These are phyloP conservation scores for Arctium lappa DNA, from an alignment of 129 eudicot genomes.

Conservation along the genomic window DNA sequence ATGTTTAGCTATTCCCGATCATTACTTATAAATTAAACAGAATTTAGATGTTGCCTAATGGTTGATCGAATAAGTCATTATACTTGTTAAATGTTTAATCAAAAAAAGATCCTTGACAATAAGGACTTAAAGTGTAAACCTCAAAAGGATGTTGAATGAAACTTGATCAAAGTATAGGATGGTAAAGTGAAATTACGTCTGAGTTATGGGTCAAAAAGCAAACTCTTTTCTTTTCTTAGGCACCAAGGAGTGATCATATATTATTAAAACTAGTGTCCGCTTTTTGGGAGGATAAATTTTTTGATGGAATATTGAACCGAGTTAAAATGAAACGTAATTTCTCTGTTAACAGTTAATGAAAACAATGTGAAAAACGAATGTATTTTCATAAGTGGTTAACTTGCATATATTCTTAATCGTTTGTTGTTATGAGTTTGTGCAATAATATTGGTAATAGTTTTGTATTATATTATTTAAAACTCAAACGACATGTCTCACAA, in stretches of 20 bases:
- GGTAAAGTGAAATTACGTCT: neutral
- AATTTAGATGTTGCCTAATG: neutral
- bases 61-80: neutral
- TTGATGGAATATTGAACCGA: too few relatives aligned
- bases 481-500: too few relatives aligned
- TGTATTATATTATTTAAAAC: too few relatives aligned
- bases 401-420: too few relatives aligned
- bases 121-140: neutral
- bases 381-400: too few relatives aligned
- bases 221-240: slow-evolving; percentile 11
- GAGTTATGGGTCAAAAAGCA: neutral
- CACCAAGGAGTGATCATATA: slow-evolving; percentile 7
- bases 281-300: too few relatives aligned
- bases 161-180: neutral
- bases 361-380: too few relatives aligned
- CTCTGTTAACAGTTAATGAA: too few relatives aligned
- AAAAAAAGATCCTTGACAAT: neutral
- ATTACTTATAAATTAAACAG: neutral
- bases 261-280: too few relatives aligned
- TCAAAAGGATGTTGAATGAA: neutral
- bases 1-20: neutral
- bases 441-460: too few relatives aligned
- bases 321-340: too few relatives aligned
- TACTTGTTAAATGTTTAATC: neutral
- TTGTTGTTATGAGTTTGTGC: too few relatives aligned